Percentiles rank a stretch among this genome's conserved stretches.
Conservation (phyloP, 352 stramenopile genomes). For the Phytopythium litorale region DNA sequence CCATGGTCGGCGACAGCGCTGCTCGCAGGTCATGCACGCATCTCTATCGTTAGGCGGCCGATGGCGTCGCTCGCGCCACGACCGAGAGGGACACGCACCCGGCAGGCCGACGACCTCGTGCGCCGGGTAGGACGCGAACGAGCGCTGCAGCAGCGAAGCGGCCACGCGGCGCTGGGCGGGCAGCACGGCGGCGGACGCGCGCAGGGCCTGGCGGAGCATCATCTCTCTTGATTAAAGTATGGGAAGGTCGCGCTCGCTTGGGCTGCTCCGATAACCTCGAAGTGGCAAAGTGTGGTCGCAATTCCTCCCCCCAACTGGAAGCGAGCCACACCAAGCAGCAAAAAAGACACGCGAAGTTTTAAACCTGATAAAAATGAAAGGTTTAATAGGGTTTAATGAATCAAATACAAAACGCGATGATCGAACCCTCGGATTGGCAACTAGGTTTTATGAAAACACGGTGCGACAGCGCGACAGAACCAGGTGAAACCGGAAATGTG, state of each 20-base stretch:
- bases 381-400: not conserved
- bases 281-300: not conserved
- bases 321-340: slow-evolving; percentile 6
- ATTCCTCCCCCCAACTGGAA: no score
- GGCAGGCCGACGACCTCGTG: slow-evolving; percentile 81
- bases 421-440: no score
- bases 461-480: not conserved
- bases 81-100: slow-evolving; percentile 21
- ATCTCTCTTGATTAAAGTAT: not conserved
- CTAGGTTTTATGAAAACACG: not conserved
- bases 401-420: no score
- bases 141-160: slow-evolving; percentile 27
- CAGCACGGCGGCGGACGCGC: slow-evolving; percentile 26
- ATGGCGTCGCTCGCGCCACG: not conserved
- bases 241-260: not conserved
- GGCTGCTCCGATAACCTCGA: not conserved
- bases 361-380: no score
- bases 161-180: slow-evolving; percentile 33
- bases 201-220: slow-evolving; percentile 68
- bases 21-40: not conserved
- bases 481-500: not conserved
- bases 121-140: slow-evolving; percentile 68
- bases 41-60: no score
- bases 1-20: slow-evolving; percentile 98
- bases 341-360: slow-evolving; percentile 5